phyloP scores from a whole-genome alignment of 2,329 filamentous ascomycete species.

The Lojkania enalia region DNA sequence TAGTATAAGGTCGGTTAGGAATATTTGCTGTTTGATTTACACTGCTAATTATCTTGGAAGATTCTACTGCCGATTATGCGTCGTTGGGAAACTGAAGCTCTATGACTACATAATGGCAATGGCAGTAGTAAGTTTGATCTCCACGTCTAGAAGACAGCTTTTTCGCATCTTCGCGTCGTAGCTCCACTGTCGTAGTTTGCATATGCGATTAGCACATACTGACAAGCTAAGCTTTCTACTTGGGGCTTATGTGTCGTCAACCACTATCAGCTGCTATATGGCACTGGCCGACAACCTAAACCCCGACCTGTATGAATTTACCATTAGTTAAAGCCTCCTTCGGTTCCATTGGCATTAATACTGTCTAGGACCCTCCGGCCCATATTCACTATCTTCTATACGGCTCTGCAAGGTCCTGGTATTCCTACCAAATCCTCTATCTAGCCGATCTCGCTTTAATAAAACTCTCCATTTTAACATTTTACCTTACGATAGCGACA shows the following conservation, averaged over 20 bases:
- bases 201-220: neutral
- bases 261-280: conserved; percentile 29
- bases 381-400: neutral
- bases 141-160: neutral
- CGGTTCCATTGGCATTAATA: too few species aligned
- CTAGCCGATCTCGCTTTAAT: conserved; percentile 24
- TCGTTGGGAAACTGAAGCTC: conserved; percentile 25
- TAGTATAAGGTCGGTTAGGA: conserved; percentile 11
- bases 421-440: conserved; percentile 33
- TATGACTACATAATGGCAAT: conserved; percentile 29
- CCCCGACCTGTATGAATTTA: too few species aligned
- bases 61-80: conserved; percentile 31
- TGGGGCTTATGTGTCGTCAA: conserved; percentile 35
- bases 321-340: too few species aligned
- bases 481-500: conserved; percentile 31
- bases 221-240: conserved; percentile 22
- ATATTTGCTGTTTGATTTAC: neutral
- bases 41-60: conserved; percentile 11
- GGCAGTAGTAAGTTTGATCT: conserved; percentile 23
- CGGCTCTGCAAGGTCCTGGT: conserved; percentile 17
- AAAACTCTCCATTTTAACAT: conserved; percentile 31
- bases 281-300: conserved; percentile 19
- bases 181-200: neutral
- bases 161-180: too few species aligned
- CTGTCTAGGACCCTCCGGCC: neutral